phyloP scores from a whole-genome alignment of 441 rosid genomes.

The Populus hybrid region DNA sequence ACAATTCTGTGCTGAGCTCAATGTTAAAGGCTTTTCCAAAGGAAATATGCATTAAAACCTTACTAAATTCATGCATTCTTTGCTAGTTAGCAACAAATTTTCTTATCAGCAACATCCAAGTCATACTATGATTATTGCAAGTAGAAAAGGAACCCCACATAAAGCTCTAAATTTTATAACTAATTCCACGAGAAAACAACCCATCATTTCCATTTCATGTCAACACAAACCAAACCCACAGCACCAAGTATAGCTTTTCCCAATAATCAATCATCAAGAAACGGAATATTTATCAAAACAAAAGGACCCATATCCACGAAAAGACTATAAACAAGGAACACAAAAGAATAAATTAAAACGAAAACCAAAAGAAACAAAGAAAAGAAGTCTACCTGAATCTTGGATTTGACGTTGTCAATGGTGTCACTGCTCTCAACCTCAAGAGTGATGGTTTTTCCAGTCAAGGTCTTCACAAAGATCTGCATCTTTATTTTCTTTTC shows the following conservation, averaged over 20 bases:
- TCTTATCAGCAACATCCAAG: too few species aligned
- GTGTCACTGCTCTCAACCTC: constrained; percentile 93
- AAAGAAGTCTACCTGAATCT: constrained; percentile 55
- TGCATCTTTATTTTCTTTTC: constrained; percentile 43
- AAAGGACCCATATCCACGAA: not conserved
- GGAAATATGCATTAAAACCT: too few species aligned
- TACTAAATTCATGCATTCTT: too few species aligned
- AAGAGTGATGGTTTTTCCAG: constrained; percentile 45
- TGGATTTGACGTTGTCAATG: constrained; percentile 82
- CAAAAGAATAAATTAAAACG: not conserved
- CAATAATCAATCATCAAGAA: not conserved
- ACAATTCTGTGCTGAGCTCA: not conserved
- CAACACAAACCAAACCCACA: constrained; percentile 11
- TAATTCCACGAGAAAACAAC: not conserved
- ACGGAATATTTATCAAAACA: not conserved
- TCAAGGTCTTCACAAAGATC: constrained; percentile 84
- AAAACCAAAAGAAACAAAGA: not conserved
- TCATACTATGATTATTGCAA: not conserved
- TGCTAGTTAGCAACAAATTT: too few species aligned
- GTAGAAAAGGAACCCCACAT: not conserved
- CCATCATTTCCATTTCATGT: not conserved
- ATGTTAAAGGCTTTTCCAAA: not conserved
- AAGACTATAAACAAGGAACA: not conserved
- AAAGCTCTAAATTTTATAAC: not conserved
- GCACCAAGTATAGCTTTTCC: not conserved